Evolutionary conservation across 495 filamentous ascomycete species (phyloP).

Genomic region (Podospora pseudocomata): DNA sequence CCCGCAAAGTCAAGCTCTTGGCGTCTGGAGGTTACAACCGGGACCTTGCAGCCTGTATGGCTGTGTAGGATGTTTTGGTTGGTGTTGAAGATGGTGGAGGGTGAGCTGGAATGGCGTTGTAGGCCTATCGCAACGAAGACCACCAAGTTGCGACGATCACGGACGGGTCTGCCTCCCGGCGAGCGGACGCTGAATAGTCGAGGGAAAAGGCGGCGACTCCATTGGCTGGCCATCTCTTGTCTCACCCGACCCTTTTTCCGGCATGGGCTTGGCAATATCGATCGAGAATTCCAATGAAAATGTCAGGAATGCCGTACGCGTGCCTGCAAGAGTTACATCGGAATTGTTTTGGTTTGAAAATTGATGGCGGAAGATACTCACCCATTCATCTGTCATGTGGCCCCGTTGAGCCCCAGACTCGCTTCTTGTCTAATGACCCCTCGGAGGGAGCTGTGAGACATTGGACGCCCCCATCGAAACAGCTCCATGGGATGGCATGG

Average conservation of each 20-base stretch:
- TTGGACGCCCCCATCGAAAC: not conserved
- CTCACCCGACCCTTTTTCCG: not conserved
- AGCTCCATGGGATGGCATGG: not conserved
- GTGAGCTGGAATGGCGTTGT: not conserved
- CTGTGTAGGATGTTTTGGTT: slow-evolving; percentile 6
- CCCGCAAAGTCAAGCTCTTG: slow-evolving; percentile 24
- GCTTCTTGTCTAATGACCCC: not conserved
- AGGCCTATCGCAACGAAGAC: slow-evolving; percentile 13
- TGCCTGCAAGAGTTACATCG: not conserved
- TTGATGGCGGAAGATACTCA: not conserved
- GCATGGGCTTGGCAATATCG: slow-evolving; percentile 1
- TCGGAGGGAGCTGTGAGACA: not conserved
- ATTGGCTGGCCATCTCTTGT: not conserved
- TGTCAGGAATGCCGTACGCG: not conserved
- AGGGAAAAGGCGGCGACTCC: not conserved
- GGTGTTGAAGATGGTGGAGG: slow-evolving; percentile 9
- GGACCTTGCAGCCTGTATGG: slow-evolving; percentile 13
- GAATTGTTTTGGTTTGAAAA: not conserved
- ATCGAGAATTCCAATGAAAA: not conserved
- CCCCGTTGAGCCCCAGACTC: too few species aligned
- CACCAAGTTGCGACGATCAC: slow-evolving; percentile 13
- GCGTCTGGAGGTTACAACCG: slow-evolving; percentile 19
- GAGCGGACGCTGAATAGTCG: not conserved
- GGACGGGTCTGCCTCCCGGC: slow-evolving; percentile 4
- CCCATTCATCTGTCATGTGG: too few species aligned